These are phyloP conservation scores for Boechera retrofracta DNA, from an alignment of 345 rosid genomes.

Conservation along the genomic window DNA sequence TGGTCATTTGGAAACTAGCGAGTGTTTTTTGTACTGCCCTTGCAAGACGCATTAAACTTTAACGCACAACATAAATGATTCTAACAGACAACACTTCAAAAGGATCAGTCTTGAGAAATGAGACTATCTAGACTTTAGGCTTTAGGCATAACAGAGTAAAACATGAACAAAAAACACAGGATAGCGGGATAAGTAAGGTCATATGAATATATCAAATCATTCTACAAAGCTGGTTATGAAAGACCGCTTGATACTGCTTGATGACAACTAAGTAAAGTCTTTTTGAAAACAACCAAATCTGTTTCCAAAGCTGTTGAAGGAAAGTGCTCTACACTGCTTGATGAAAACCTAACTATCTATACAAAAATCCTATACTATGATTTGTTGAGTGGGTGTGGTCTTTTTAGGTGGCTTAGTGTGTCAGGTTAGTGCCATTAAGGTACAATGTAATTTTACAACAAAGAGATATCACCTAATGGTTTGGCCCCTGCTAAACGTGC, in stretches of 20 bases:
- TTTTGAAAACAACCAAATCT: background rate
- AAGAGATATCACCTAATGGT: conserved; percentile 19
- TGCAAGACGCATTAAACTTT: background rate
- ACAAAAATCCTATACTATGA: conserved; percentile 1
- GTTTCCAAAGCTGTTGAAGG: conserved; percentile 11
- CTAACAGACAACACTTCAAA: conserved; percentile 6
- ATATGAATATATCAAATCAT: conserved; percentile 21
- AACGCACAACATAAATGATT: background rate
- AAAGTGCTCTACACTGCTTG: background rate
- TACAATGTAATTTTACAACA: conserved; percentile 16
- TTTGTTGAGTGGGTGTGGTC: conserved; percentile 11
- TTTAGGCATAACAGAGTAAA: conserved; percentile 17
- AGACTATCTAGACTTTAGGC: background rate
- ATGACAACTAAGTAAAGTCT: background rate
- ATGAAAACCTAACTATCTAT: conserved; percentile 16
- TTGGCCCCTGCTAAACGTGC: conserved; percentile 14
- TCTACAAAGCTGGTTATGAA: conserved; percentile 13
- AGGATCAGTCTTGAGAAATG: background rate
- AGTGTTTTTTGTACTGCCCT: background rate
- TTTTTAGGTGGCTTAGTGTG: conserved; percentile 22
- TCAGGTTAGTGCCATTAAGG: conserved; percentile 27
- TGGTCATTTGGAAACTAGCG: conserved; percentile 8
- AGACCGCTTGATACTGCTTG: background rate
- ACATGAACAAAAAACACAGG: background rate
- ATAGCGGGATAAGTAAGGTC: conserved; percentile 7